phyloP scores from a whole-genome alignment of 768 basidiomycete genomes.

The Boletus rubroflammeus region DNA sequence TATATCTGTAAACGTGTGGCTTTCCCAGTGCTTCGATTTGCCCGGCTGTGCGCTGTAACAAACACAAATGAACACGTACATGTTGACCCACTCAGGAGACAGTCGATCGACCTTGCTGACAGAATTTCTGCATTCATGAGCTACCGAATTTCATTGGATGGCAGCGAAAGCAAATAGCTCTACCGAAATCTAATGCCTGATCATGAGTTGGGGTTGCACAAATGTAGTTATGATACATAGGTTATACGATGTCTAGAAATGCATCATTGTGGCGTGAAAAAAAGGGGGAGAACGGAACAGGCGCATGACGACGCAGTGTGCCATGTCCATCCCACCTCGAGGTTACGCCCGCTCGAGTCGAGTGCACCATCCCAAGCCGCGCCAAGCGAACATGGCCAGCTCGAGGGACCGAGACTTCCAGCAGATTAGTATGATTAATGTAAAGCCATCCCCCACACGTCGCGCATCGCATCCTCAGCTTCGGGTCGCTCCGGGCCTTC shows the following conservation, averaged over 20 bases:
- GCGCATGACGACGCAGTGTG: no score
- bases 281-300: no score
- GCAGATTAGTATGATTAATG: neutral
- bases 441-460: neutral
- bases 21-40: neutral
- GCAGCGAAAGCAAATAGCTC: neutral
- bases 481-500: conserved; percentile 1
- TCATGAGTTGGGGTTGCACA: neutral
- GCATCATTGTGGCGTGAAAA: neutral
- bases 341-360: neutral
- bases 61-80: neutral
- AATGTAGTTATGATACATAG: neutral
- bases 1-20: no score
- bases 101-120: no score
- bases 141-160: no score
- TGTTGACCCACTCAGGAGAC: neutral
- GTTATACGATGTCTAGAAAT: conserved; percentile 2
- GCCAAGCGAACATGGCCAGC: neutral
- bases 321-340: neutral
- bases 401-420: neutral
- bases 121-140: no score
- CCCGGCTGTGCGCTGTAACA: neutral
- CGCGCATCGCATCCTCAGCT: neutral
- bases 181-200: neutral
- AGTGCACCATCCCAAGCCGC: neutral